Percentiles rank a stretch among this genome's conserved stretches.
phyloP scores from a whole-genome alignment of 371 early-diverging fungal species.

The Capniomyces stellatus region DNA sequence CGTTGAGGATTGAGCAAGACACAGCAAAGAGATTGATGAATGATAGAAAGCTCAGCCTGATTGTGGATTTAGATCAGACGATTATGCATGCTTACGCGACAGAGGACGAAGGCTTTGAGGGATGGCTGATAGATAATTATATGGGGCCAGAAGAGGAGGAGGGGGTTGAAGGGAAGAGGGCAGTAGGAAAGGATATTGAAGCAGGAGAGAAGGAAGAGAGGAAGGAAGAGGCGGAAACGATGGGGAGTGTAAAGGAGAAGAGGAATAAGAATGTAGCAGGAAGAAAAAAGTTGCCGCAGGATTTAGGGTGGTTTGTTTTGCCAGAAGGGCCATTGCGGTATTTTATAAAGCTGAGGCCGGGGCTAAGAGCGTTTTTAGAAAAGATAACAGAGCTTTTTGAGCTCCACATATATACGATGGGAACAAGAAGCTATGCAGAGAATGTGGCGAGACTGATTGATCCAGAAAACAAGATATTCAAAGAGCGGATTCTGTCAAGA shows the following conservation, averaged over 20 bases:
- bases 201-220: slow-evolving; percentile 6
- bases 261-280: neutral
- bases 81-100: slow-evolving; percentile 87
- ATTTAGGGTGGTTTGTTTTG: slow-evolving; percentile 55
- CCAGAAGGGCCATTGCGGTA: slow-evolving; percentile 45
- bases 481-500: slow-evolving; percentile 83
- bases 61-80: slow-evolving; percentile 98
- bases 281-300: slow-evolving; percentile 16
- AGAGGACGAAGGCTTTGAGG: slow-evolving; percentile 46
- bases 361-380: slow-evolving; percentile 59
- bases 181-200: neutral
- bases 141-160: no score
- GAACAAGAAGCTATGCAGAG: slow-evolving; percentile 85
- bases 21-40: slow-evolving; percentile 43
- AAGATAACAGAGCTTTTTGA: slow-evolving; percentile 57
- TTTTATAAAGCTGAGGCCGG: slow-evolving; percentile 79
- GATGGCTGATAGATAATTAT: slow-evolving; percentile 57
- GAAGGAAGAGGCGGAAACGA: neutral
- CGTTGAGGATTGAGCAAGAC: slow-evolving; percentile 52
- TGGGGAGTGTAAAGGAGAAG: no score
- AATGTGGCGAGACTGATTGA: slow-evolving; percentile 82
- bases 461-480: slow-evolving; percentile 58
- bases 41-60: slow-evolving; percentile 67
- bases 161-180: slow-evolving; percentile 10
- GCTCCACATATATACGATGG: slow-evolving; percentile 99